A percentile compares a stretch with the other conserved stretches of the same genome.
Conservation (phyloP, 257 asterid species). For the Gentiana straminea region DNA sequence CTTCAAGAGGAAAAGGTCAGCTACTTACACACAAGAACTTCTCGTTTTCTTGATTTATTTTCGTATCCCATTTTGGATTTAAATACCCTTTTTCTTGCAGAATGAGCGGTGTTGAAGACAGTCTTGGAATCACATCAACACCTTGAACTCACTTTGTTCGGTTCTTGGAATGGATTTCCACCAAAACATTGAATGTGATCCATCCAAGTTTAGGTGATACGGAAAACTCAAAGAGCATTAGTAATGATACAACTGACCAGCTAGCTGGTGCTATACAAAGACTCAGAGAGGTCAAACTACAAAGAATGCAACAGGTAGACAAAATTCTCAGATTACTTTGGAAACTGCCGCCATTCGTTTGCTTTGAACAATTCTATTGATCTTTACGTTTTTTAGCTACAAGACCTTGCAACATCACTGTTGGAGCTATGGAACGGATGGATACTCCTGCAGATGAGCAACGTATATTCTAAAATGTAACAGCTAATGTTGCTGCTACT, state of each 20-base stretch:
- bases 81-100: conserved; percentile 39
- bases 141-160: conserved; percentile 61
- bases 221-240: conserved; percentile 54
- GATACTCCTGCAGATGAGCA: conserved; percentile 95
- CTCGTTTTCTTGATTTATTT: background rate
- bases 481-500: conserved; percentile 78
- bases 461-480: conserved; percentile 67
- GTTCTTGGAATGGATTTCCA: conserved; percentile 90
- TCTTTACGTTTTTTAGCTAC: conserved; percentile 37
- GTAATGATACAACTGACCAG: conserved; percentile 54
- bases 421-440: conserved; percentile 98
- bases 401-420: conserved; percentile 79
- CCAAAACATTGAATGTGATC: conserved; percentile 52
- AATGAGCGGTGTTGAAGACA: conserved; percentile 70
- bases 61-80: conserved; percentile 5
- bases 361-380: conserved; percentile 12
- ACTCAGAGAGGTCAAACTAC: conserved; percentile 56
- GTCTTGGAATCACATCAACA: conserved; percentile 53
- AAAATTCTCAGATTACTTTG: conserved; percentile 4
- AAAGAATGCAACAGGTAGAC: conserved; percentile 81
- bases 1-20: conserved; percentile 80
- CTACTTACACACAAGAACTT: conserved; percentile 3
- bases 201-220: conserved; percentile 82
- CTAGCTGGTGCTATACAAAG: conserved; percentile 53
- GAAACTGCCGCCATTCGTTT: conserved; percentile 3